Base-by-base conservation (phyloP, 257 asterid species). In the Salvia rosmarinus region DNA sequence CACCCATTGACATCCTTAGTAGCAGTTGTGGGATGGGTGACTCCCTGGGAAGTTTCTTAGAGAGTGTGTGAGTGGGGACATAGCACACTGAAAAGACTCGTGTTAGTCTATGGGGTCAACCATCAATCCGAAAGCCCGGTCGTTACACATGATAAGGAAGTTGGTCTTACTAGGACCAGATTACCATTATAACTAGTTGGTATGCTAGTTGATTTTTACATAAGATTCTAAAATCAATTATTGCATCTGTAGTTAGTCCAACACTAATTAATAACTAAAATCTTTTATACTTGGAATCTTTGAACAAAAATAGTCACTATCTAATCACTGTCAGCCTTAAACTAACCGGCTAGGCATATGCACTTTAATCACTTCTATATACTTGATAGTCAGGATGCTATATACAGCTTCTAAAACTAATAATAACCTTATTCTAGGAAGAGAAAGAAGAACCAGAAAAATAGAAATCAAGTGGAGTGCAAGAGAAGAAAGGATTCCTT, bases 371-470 rank as follows among this genome's bases (percentile, higher is more conserved):
- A 23, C 37, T 43, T 67, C 43, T 47, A 61, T 12, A 14, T 68
- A 46, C 12, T 72, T 63, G 17, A 72, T 21, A 40, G 17, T 25
- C 17, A 71, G 74, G 56, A 57, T 0, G 28, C 57, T 17, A 61
- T 11, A 69, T 44, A 17, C 63, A 64, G 39, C 44, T 20, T 20
- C 40, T 37, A 34, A 60, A 62, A 25, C 30, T 25, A 25, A 25
- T 37, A 40, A 49, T 59, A 20, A 57, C 28, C 73, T 62, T 68
- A 44, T 58, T 68, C 49, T 54, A 3, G 67, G 6, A 42, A 51
- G 39, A 43, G 74, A 54, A 49, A 34, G 69, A 73, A 68, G 47
- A 52, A 63, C 55, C 74, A 63, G 43, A 73, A 68, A 20, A 62
- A 25, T 9, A 20, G 37, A 69, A 32, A 78, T 61, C 3, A 34